Base-by-base conservation (phyloP, 805 yeast genomes). In the Suhomyces sp. region DNA sequence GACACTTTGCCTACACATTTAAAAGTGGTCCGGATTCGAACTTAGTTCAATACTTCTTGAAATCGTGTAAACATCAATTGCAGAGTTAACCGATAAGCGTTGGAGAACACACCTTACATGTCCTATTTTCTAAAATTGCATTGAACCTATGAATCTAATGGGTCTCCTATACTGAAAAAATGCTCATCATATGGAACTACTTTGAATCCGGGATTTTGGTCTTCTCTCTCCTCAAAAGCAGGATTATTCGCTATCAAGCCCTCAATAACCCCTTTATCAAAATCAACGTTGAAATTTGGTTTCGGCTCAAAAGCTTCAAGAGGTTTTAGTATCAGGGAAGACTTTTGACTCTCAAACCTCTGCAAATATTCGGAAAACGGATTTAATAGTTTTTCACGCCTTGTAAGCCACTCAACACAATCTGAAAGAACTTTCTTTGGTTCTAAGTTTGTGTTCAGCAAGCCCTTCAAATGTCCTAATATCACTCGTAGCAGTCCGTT, bases 341-440 rank as follows among this genome's bases (percentile, higher is more conserved):
- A n/a, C n/a, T n/a, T n/a, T n/a, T n/a, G n/a, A n/a, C n/a, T n/a
- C n/a, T n/a, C n/a, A n/a, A n/a, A n/a, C n/a, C n/a, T n/a, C n/a
- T n/a, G n/a, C 3, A 13, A 13, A 11, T 26, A 26, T 4, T 16
- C 29, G 11, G 29, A 16, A 15, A 16, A 15, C 4, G 19, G 19
- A 16, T 11, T 26, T n/a, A n/a, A n/a, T n/a, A n/a, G n/a, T 20
- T 26, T 29, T 15, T 20, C 16, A 12, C 29, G 40, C 11, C 38
- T 29, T 8, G 50, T 31, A 10, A 62, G 27, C 29, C 53, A 34
- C 29, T 53, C 60, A 2, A 61, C 50, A 28, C 57, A 51, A 19
- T 50, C 44, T 11, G 56, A 40, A 5, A 62, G 40, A 2, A 47
- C 41, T 15, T 37, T 41, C 4, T 22, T 24, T 0, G 41, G 37